Evolutionary conservation across 495 filamentous ascomycete genomes (phyloP), one percentile per base, ranked within the genome.

Genomic region (Evernia prunastri): DNA sequence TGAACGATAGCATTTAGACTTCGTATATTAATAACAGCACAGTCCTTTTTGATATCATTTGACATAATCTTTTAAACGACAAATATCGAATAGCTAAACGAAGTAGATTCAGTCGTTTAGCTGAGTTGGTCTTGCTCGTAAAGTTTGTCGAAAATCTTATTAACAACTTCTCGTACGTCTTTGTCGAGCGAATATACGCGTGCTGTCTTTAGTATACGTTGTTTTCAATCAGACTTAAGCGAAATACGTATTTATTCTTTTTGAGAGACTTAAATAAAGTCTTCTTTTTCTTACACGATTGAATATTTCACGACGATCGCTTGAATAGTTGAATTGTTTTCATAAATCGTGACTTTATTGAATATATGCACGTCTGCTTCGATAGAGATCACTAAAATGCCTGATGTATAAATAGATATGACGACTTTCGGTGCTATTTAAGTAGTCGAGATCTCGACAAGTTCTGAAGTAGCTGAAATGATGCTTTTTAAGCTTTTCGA

Each of bases 101-200:
- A 29, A 53, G 31, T 65, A 31, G 31, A 20, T 45, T 11, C 11
- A 4, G 10, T 61, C 33, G 7, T 60, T 49, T 57, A 65, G 31
- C 23, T 10, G 10, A 64, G 11, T 45, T 53, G 3, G 8, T 33
- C 54, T 59, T 64, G 9, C 17, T 56, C 40, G 56, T 63, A 47
- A 25, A 62, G 29, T 56, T 56, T 51, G 45, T 63, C 25, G 27
- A 66, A 66, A 20, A 8, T 47, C 33, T 62, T 63, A 56, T 66
- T 29, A 36, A 66, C 36, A 35, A 66, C 25, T 25, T 63, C 12
- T 18, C 62, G 13, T 43, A 54, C 39, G 33, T 53, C 2, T 18
- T 40, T 61, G 1, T 40, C 56, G 17, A 62, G 25, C 8, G 58
- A 29, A 25, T 61, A 66, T 15, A 62, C 31, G 5, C 62, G 10